Base-by-base conservation (phyloP, 2,329 filamentous ascomycete species). In the Pseudocercospora crystallina region DNA sequence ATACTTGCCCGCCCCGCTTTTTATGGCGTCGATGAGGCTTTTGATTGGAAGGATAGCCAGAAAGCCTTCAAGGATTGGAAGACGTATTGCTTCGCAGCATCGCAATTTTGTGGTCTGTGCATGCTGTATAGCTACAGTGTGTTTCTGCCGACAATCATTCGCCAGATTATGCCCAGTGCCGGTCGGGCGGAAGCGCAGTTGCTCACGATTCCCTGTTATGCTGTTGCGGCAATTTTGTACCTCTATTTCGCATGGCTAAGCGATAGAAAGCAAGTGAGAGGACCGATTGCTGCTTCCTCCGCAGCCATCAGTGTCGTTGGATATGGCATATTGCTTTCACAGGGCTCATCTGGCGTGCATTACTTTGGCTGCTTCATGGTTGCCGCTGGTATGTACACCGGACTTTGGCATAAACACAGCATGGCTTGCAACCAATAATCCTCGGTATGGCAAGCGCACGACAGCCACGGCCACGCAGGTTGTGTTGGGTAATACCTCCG, bases 361-460 rank as follows among this genome's bases (percentile, higher is more conserved):
- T 91, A 90, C 62, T 86, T 88, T 57, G 87, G 82, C 2, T 90
- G 86, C 54, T 86, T 90, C 66, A 71, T 92, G n/a, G 81, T 90
- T 0, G 87, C 87, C 0, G 77, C 83, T 53, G 88, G 87, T 0
- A 66, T 92, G 2, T 92, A 91, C 59, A 76, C 82, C 11, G 70
- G 71, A 7, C 78, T 81, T 81, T 10, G 79, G 79, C 1, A 62
- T 83, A 14, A 78, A 78, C 4, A 68, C 82, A 8, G 78, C 79
- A 2, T 82, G 80, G 80, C 51, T 62, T 11, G 48, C 56, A 15
- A 55, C 80, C 13, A 90, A 90, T 53, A 78, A 80, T 12, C 87
- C 88, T 1, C 76, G 87, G 7, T 91, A 90, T 58, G 87, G 86
- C 8, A 91, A 90, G 68, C 76, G 87, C 30, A 86, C 86, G 0